phyloP scores from a whole-genome alignment of 148 eudicot species.

The Rhododendron simsii region DNA sequence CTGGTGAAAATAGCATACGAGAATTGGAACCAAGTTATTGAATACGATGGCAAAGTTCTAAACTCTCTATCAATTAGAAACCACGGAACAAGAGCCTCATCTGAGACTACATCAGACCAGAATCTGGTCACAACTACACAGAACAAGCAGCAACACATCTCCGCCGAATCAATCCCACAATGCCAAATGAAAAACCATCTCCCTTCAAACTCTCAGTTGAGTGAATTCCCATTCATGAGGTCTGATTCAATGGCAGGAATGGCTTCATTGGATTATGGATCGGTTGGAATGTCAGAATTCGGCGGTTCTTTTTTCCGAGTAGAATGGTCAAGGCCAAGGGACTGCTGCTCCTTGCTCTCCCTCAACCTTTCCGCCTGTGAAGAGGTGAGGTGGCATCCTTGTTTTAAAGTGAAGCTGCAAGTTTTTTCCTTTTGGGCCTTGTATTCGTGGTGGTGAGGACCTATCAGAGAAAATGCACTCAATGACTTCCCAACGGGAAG shows the following conservation, averaged over 20 bases:
- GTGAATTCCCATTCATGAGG: constrained; percentile 23
- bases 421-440: constrained; percentile 29
- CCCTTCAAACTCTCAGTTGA: constrained; percentile 11
- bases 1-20: constrained; percentile 31
- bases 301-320: constrained; percentile 2
- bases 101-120: constrained; percentile 12
- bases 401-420: constrained; percentile 34
- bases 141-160: constrained; percentile 17
- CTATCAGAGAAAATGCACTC: constrained; percentile 6
- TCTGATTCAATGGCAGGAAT: constrained; percentile 17
- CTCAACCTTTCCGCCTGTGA: constrained; percentile 42
- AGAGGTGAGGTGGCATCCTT: constrained; percentile 36
- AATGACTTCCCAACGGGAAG: not conserved
- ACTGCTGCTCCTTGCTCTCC: constrained; percentile 36
- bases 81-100: not conserved
- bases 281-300: constrained; percentile 9
- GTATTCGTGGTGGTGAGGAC: constrained; percentile 27
- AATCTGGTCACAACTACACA: not conserved
- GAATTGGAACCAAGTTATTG: constrained; percentile 32
- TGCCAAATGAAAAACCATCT: not conserved
- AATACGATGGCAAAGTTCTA: constrained; percentile 28
- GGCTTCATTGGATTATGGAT: constrained; percentile 15
- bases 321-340: constrained; percentile 21
- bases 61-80: constrained; percentile 12
- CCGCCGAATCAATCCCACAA: constrained; percentile 18